Percentiles rank a stretch among this genome's conserved stretches.
Evolutionary conservation across 352 stramenopile genomes (phyloP).

Genomic region (Phytophthora pinifolia): DNA sequence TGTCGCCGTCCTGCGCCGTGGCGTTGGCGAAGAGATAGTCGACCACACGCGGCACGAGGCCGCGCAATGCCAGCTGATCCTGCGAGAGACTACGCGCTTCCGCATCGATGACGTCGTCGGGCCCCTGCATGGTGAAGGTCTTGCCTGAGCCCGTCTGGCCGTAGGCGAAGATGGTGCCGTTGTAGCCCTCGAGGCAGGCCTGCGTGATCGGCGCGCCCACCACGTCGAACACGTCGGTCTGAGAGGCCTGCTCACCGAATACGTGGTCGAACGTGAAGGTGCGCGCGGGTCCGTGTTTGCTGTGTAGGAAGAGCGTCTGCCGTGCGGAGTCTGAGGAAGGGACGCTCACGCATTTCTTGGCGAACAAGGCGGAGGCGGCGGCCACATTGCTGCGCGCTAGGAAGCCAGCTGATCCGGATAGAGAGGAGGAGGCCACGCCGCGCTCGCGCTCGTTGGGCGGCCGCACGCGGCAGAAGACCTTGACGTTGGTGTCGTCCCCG

Average conservation of each 20-base stretch:
- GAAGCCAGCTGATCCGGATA: slow-evolving; percentile 20
- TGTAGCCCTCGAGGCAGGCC: slow-evolving; percentile 81
- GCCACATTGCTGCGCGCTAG: slow-evolving; percentile 15
- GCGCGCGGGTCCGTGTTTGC: slow-evolving; percentile 46
- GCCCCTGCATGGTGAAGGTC: slow-evolving; percentile 87
- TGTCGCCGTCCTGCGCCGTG: slow-evolving; percentile 9
- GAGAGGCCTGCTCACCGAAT: slow-evolving; percentile 86
- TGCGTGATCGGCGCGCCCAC: slow-evolving; percentile 84
- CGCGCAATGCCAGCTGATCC: slow-evolving; percentile 45
- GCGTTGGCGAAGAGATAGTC: slow-evolving; percentile 80
- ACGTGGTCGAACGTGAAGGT: slow-evolving; percentile 93
- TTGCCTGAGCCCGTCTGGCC: slow-evolving; percentile 85
- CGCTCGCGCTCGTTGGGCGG: slow-evolving; percentile 79
- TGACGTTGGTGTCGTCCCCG: slow-evolving; percentile 61
- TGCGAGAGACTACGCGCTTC: slow-evolving; percentile 29
- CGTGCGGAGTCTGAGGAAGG: slow-evolving; percentile 39
- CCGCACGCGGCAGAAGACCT: slow-evolving; percentile 87
- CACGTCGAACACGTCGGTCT: slow-evolving; percentile 91
- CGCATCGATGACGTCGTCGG: slow-evolving; percentile 63
- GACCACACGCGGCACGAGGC: slow-evolving; percentile 80
- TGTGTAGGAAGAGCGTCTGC: slow-evolving; percentile 64
- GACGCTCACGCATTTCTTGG: slow-evolving; percentile 71
- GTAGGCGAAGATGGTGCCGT: slow-evolving; percentile 88
- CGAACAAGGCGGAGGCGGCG: slow-evolving; percentile 23
- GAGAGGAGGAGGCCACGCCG: slow-evolving; percentile 15